Evolutionary conservation across 345 rosid genomes (phyloP), one percentile per base, ranked within the genome.

Genomic region (Anacardium occidentale): DNA sequence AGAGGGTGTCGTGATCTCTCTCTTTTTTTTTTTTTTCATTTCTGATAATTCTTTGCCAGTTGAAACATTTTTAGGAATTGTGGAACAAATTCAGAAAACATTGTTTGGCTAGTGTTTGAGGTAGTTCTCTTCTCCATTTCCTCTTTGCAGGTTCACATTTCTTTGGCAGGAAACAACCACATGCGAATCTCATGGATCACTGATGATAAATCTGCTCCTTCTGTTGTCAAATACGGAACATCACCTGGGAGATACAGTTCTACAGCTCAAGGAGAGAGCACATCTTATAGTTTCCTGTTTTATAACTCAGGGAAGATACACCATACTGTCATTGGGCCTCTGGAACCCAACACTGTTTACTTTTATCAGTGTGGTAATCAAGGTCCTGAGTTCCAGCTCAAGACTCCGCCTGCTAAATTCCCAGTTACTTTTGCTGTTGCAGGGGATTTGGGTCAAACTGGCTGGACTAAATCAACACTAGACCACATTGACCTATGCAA

Each of bases 381-480:
- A 75, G 98, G 92, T 70, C 85, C 93, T 6, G 98, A 95, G 83
- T 86, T 89, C 77, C 90, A 95, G 83, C 79, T 95, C 44, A 95
- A 86, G 83, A 91, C 94, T 66, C 96, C 98, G 47, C 99, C 93
- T 0, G 82, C 84, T 60, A 79, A 83, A 75, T 79, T 92, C 73
- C 99, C 99, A 0, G 69, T 95, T 74, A 86, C 93, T 51, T 95
- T 95, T 50, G 90, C 98, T 1, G 94, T 95, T 70, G 98, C 92
- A 20, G 98, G 94, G 64, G 99, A 95, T 88, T 85, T 95, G 73
- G 97, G 99, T 13, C 99, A 92, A 83, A 87, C 96, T 55, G 98
- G 91, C 58, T 95, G 98, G 98, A 95, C 99, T 54, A 86, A 92
- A 74, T 87, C 99, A 18, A 95, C 99, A 4, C 79, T 95, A 15